Conservation (phyloP, 2,329 filamentous ascomycete genomes). For the Hypoxylon sp. region DNA sequence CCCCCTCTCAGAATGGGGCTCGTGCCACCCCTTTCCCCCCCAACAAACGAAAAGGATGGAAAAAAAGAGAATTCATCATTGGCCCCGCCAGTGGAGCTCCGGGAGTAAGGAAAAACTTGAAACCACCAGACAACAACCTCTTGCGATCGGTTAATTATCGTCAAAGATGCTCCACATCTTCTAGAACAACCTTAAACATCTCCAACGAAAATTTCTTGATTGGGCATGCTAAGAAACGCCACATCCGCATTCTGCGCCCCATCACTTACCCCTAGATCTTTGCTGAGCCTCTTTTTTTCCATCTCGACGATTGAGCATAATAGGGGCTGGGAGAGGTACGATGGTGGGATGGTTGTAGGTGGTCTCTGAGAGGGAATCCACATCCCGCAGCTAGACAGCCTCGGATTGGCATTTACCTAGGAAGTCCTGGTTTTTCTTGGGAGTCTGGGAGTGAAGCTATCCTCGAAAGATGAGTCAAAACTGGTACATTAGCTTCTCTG, state of each 20-base stretch:
- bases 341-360: no score
- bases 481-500: no score
- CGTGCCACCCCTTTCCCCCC: constrained; percentile 16
- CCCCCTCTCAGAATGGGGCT: no score
- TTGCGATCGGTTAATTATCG: constrained; percentile 24
- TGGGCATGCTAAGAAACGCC: constrained; percentile 21
- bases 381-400: no score
- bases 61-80: constrained; percentile 13
- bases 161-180: constrained; percentile 17
- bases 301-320: background rate
- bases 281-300: constrained; percentile 17
- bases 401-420: no score
- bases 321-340: no score
- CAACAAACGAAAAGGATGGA: constrained; percentile 24
- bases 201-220: background rate
- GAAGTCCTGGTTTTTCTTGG: no score
- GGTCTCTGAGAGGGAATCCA: no score
- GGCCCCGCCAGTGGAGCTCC: constrained; percentile 9
- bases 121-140: no score
- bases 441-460: no score
- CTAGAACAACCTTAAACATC: constrained; percentile 31
- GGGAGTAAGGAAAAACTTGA: constrained; percentile 22
- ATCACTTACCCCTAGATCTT: constrained; percentile 1
- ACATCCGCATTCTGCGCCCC: constrained; percentile 22
- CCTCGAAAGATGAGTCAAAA: no score